These are phyloP conservation scores for Orbilia blumenaviensis DNA, from an alignment of 2,329 filamentous ascomycete species.

Conservation along the genomic window DNA sequence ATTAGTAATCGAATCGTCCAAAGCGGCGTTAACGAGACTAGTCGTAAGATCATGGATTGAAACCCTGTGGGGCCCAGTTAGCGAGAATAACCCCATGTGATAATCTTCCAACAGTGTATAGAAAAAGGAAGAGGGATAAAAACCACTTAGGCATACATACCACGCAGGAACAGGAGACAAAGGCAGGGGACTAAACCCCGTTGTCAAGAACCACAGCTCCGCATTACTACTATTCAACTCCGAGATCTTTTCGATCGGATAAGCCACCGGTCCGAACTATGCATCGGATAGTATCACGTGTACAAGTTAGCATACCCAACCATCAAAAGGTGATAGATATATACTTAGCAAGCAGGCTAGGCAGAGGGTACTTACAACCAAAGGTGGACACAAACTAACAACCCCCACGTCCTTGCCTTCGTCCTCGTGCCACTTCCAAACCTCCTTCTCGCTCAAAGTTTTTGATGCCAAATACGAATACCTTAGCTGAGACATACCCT, in stretches of 20 bases:
- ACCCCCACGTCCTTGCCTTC: slow-evolving; percentile 12
- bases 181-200: slow-evolving; percentile 61
- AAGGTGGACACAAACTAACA: slow-evolving; percentile 35
- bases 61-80: too few relatives aligned
- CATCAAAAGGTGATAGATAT: background rate
- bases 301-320: background rate
- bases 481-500: slow-evolving; percentile 64
- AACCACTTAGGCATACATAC: background rate
- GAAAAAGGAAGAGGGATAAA: background rate
- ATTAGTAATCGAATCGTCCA: slow-evolving; percentile 60
- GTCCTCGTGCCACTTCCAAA: slow-evolving; percentile 22
- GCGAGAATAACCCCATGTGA: too few relatives aligned
- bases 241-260: slow-evolving; percentile 60
- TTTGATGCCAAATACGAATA: slow-evolving; percentile 57
- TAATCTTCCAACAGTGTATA: background rate
- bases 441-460: slow-evolving; percentile 55
- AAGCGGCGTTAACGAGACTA: slow-evolving; percentile 63
- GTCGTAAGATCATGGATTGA: slow-evolving; percentile 64
- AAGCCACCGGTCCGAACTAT: slow-evolving; percentile 63
- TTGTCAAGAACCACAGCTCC: slow-evolving; percentile 62
- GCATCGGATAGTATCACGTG: background rate
- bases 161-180: slow-evolving; percentile 62
- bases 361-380: slow-evolving; percentile 20
- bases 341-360: background rate
- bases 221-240: slow-evolving; percentile 63